Conservation (phyloP, 2,329 filamentous ascomycete genomes). For the Botrytis aclada region DNA sequence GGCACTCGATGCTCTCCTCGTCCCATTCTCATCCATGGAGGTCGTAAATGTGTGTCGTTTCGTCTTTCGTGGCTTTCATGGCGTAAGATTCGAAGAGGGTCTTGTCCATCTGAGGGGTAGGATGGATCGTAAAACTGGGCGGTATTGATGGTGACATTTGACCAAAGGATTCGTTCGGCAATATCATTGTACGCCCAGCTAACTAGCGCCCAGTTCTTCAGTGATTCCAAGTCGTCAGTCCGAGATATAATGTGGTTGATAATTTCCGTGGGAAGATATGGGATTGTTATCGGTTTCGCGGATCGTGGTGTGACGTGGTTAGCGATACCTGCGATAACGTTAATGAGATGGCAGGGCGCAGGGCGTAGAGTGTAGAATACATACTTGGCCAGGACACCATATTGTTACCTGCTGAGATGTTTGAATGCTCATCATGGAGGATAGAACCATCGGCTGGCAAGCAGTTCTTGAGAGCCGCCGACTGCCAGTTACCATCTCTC, state of each 20-base stretch:
- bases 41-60: background rate
- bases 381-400: slow-evolving; percentile 8
- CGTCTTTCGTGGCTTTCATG: slow-evolving; percentile 9
- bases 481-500: slow-evolving; percentile 16
- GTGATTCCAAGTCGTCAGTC: slow-evolving; percentile 16
- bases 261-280: slow-evolving; percentile 16
- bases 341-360: background rate
- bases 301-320: slow-evolving; percentile 5
- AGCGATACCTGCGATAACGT: slow-evolving; percentile 6
- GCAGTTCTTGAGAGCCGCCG: slow-evolving; percentile 10
- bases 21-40: background rate
- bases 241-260: slow-evolving; percentile 17
- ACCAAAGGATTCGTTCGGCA: slow-evolving; percentile 18
- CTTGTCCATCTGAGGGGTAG: slow-evolving; percentile 12
- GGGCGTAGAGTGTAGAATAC: background rate
- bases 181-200: slow-evolving; percentile 14
- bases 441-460: slow-evolving; percentile 6
- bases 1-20: slow-evolving; percentile 6
- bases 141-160: slow-evolving; percentile 19
- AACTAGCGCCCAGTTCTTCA: slow-evolving; percentile 19
- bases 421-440: slow-evolving; percentile 15
- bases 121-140: slow-evolving; percentile 17
- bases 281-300: slow-evolving; percentile 14
- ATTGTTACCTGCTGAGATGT: slow-evolving; percentile 3
- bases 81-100: slow-evolving; percentile 11